Base-by-base conservation (phyloP, 805 yeast genomes). In the Zygoascus bituminiphila region DNA sequence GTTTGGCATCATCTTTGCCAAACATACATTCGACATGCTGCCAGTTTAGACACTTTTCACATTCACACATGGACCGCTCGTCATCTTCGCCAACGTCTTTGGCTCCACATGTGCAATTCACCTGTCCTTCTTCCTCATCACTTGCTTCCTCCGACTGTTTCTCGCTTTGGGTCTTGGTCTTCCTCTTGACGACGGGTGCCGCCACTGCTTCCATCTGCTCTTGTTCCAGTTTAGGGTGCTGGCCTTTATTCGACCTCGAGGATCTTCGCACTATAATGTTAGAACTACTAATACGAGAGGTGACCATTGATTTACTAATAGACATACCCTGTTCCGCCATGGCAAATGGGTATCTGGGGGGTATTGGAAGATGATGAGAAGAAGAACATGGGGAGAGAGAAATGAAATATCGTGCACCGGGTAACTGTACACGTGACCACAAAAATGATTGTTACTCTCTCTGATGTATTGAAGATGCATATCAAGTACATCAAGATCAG, bases 11-110 rank as follows among this genome's bases (percentile, higher is more conserved):
- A 17, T 66, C 62, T 7, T 67, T 60, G 41, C 72, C 78, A 40
- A 80, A 72, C 71, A 79, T 72, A 59, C 89, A 82, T 48, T 58
- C 65, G 14, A 79, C 73, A 59, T 82, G 89, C 62, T 82, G 89
- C 88, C 88, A 82, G 4, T 79, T 73, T 44, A 69, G 59, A 60
- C 89, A 82, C 31, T 63, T 59, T 43, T 79, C 86, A 63, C 89
- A 82, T 60, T 78, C 78, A 19, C 78, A 75, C 83, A 81, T 79
- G 15, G 66, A 62, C 19, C 79, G 76, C 22, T 66, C 70, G 22
- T 69, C 69, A 41, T 60, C 67, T 14, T 65, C 61, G 5, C 54
- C 64, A 17, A 49, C 57, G 4, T 48, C 48, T 1, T 47, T 53
- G n/a, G 53, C 56, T 2, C 67, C 68, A 51, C 68, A 65, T 8